phyloP scores from a whole-genome alignment of 176 grass and related monocot species.

The Saccharum spontaneum region DNA sequence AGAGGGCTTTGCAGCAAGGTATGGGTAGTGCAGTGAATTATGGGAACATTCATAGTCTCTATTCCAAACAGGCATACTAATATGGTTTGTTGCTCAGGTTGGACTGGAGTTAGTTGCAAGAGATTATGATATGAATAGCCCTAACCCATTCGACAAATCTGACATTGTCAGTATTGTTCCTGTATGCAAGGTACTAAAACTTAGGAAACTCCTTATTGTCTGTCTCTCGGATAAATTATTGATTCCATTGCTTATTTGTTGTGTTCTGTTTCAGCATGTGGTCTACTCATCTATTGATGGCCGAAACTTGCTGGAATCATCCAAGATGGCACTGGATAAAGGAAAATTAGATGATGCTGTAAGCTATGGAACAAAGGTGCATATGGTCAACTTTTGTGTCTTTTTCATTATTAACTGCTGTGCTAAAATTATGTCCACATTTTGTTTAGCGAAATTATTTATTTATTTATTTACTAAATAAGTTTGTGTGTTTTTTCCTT shows the following conservation, averaged over 20 bases:
- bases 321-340: constrained; percentile 97
- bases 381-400: neutral
- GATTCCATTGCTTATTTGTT: constrained; percentile 8
- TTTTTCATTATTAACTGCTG: constrained; percentile 10
- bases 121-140: constrained; percentile 95
- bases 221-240: neutral
- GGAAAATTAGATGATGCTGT: constrained; percentile 97
- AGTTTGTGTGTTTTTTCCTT: neutral
- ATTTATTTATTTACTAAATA: constrained; percentile 28
- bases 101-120: constrained; percentile 88
- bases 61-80: constrained; percentile 25
- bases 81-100: constrained; percentile 63
- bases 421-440: constrained; percentile 5
- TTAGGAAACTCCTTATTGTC: constrained; percentile 4
- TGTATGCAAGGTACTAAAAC: constrained; percentile 80
- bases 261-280: constrained; percentile 67
- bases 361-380: constrained; percentile 86
- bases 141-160: constrained; percentile 88
- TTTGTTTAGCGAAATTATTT: neutral
- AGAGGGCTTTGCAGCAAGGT: constrained; percentile 97
- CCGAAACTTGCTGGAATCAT: constrained; percentile 93
- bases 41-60: neutral
- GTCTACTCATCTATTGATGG: constrained; percentile 84
- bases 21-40: constrained; percentile 22
- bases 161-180: constrained; percentile 93